Conservation (phyloP, 805 yeast species). For the Yarrowia sp. region DNA sequence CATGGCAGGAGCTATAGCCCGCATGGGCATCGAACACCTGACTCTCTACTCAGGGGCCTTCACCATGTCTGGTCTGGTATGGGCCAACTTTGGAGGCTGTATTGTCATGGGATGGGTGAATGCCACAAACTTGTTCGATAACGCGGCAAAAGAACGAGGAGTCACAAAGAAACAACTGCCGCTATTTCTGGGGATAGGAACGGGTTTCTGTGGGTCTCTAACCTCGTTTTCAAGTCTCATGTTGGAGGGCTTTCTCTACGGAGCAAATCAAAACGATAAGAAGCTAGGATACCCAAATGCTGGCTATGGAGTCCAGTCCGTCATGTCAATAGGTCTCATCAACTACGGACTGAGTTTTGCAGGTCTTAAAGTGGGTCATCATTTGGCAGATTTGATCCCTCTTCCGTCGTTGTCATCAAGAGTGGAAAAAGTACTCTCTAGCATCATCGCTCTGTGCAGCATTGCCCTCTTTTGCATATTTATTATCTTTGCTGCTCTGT, state of each 20-base stretch:
- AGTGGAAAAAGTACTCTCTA: not conserved
- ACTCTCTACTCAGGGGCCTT: conserved; percentile 61
- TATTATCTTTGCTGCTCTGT: conserved; percentile 24
- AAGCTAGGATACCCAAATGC: conserved; percentile 19
- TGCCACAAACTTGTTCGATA: not conserved
- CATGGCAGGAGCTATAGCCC: conserved; percentile 32
- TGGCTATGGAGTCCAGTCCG: conserved; percentile 26
- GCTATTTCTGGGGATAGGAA: conserved; percentile 66
- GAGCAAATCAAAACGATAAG: conserved; percentile 13
- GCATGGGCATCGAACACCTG: conserved; percentile 46
- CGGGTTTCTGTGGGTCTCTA: conserved; percentile 84
- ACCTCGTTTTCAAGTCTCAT: conserved; percentile 79
- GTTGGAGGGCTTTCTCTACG: conserved; percentile 56
- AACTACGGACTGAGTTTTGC: conserved; percentile 25
- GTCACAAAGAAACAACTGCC: conserved; percentile 55
- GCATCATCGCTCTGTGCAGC: not conserved
- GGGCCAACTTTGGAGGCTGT: conserved; percentile 83
- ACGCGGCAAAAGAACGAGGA: conserved; percentile 12
- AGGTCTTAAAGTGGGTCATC: conserved; percentile 20
- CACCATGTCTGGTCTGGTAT: conserved; percentile 63
- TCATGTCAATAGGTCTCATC: conserved; percentile 13
- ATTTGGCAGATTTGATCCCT: conserved; percentile 8
- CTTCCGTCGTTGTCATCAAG: not conserved
- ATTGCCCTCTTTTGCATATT: conserved; percentile 15
- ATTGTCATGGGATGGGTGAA: conserved; percentile 63